A percentile compares a stretch with the other conserved stretches of the same genome.
These are phyloP conservation scores for Rosa multiflora DNA, from an alignment of 306 rosid genomes.

Conservation along the genomic window DNA sequence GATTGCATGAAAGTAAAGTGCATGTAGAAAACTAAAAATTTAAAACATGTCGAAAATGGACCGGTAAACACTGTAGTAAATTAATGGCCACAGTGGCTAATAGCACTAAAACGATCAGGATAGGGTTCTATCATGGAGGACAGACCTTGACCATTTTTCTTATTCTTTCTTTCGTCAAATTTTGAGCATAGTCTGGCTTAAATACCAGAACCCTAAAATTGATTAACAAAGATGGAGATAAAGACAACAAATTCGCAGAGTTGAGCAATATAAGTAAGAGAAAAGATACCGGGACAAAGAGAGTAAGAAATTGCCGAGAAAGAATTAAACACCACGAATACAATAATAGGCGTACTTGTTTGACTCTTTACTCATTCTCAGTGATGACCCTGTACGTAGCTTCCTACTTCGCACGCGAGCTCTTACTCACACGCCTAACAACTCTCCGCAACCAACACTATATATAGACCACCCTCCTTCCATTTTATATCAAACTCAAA, in stretches of 20 bases:
- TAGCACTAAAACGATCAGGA: background rate
- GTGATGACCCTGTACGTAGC: background rate
- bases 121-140: background rate
- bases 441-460: background rate
- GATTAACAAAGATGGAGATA: background rate
- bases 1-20: too few relatives aligned
- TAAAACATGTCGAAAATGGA: background rate
- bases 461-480: background rate
- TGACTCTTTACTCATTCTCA: constrained; percentile 12
- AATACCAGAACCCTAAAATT: background rate
- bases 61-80: background rate
- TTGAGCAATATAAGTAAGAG: background rate
- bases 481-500: background rate
- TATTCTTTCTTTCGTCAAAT: background rate
- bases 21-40: too few relatives aligned
- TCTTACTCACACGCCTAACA: background rate
- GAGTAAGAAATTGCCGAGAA: background rate
- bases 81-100: background rate
- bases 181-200: background rate
- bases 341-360: constrained; percentile 6
- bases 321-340: background rate
- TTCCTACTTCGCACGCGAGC: background rate
- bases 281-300: background rate
- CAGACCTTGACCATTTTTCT: background rate
- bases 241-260: background rate